phyloP scores from a whole-genome alignment of 208 protist genomes.

The Naegleria gruberi region DNA sequence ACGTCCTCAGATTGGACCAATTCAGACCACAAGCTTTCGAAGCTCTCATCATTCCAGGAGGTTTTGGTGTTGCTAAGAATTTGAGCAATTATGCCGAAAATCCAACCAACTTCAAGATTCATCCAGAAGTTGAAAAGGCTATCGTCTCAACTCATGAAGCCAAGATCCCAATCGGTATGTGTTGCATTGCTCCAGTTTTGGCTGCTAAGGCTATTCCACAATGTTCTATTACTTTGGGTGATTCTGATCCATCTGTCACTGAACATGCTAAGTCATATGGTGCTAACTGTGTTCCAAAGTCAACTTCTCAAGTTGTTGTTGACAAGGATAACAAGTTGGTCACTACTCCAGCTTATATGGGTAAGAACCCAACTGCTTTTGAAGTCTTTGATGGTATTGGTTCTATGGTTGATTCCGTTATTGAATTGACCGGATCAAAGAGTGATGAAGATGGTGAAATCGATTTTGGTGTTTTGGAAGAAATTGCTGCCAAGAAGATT shows the following conservation, averaged over 20 bases:
- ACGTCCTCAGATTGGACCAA: background rate
- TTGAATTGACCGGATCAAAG: background rate
- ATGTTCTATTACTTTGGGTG: conserved; percentile 22
- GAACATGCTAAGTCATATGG: background rate
- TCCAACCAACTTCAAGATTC: conserved; percentile 17
- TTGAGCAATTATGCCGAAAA: conserved; percentile 24
- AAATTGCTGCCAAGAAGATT: background rate
- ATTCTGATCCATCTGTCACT: background rate
- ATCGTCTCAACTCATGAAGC: conserved; percentile 21
- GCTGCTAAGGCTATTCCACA: conserved; percentile 20
- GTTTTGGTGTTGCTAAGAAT: conserved; percentile 34
- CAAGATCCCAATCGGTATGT: conserved; percentile 23
- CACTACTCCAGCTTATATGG: conserved; percentile 30
- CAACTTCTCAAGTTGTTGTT: background rate
- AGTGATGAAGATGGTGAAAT: background rate
- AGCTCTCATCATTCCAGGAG: conserved; percentile 25
- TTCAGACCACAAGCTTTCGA: conserved; percentile 21
- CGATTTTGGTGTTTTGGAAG: background rate
- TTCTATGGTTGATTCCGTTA: background rate
- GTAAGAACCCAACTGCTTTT: background rate
- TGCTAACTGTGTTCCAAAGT: background rate
- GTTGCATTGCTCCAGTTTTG: conserved; percentile 31
- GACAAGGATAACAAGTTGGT: conserved; percentile 26
- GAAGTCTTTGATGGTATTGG: conserved; percentile 27
- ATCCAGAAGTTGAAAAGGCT: conserved; percentile 22